Conservation (phyloP, 805 yeast species). For the Danielia oregonensis region DNA sequence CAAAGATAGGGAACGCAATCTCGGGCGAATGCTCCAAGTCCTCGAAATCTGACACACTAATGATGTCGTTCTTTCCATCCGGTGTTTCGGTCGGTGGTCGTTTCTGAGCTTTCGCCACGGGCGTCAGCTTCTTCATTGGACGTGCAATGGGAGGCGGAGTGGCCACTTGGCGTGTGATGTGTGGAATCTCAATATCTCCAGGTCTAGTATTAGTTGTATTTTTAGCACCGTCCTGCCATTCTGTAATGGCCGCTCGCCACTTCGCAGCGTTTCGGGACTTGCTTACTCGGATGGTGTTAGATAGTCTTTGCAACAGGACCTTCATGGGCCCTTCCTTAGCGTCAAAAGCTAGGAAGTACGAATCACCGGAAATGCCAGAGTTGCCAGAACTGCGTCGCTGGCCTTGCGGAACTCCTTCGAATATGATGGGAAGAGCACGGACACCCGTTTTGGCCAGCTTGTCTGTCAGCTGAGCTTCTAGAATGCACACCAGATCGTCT, state of each 20-base stretch:
- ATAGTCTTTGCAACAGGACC: slow-evolving; percentile 25
- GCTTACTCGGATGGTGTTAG: slow-evolving; percentile 31
- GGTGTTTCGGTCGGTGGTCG: slow-evolving; percentile 14
- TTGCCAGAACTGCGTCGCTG: slow-evolving; percentile 13
- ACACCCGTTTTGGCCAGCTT: slow-evolving; percentile 6
- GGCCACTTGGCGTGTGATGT: slow-evolving; percentile 2
- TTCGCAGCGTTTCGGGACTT: slow-evolving; percentile 35
- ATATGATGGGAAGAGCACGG: slow-evolving; percentile 23
- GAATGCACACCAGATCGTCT: slow-evolving; percentile 28
- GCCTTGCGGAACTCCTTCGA: slow-evolving; percentile 37
- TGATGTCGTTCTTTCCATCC: slow-evolving; percentile 16
- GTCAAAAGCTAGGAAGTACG: slow-evolving; percentile 27
- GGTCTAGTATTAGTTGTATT: slow-evolving; percentile 4
- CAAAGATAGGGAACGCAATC: slow-evolving; percentile 13
- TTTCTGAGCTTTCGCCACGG: slow-evolving; percentile 2
- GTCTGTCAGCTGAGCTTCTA: slow-evolving; percentile 28
- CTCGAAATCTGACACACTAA: slow-evolving; percentile 38
- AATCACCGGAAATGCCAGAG: slow-evolving; percentile 19
- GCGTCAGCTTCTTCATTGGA: slow-evolving; percentile 7
- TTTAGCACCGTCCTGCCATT: slow-evolving; percentile 15
- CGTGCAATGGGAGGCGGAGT: slow-evolving; percentile 4
- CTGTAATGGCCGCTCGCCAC: slow-evolving; percentile 20
- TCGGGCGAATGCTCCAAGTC: slow-evolving; percentile 22
- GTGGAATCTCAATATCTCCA: neutral
- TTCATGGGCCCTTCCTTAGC: slow-evolving; percentile 11